Evolutionary conservation across 2,329 filamentous ascomycete species (phyloP).

Genomic region (Paracoccidioides brasiliensis): DNA sequence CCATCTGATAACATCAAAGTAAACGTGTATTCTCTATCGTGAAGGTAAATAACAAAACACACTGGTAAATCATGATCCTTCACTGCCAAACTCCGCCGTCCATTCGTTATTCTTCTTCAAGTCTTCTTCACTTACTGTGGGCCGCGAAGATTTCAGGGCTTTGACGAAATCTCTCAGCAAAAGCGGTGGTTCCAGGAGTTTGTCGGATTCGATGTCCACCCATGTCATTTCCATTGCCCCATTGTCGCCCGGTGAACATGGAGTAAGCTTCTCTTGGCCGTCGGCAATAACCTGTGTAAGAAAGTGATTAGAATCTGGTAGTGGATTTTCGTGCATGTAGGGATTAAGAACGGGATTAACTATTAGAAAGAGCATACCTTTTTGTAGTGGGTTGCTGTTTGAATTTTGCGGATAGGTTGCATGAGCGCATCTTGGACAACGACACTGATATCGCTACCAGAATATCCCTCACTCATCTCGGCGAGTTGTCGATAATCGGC

Average conservation of each 20-base stretch:
- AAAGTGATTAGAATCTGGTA: conserved; percentile 3
- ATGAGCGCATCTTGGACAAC: conserved; percentile 93
- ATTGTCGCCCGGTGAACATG: conserved; percentile 81
- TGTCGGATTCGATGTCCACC: conserved; percentile 71
- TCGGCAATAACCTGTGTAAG: conserved; percentile 57
- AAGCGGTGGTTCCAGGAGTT: conserved; percentile 74
- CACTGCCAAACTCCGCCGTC: conserved; percentile 92
- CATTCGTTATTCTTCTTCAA: conserved; percentile 75
- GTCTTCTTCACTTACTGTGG: conserved; percentile 81
- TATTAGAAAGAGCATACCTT: conserved; percentile 43
- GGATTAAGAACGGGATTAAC: neutral
- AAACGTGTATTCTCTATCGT: conserved; percentile 1
- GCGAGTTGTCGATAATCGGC: conserved; percentile 71
- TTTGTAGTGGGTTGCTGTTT: conserved; percentile 96
- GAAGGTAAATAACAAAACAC: conserved; percentile 12
- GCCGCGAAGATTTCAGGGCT: conserved; percentile 74
- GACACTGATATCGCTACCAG: conserved; percentile 89
- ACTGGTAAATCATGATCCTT: conserved; percentile 46
- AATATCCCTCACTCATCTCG: conserved; percentile 80
- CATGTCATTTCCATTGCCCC: conserved; percentile 89
- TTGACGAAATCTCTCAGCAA: conserved; percentile 86
- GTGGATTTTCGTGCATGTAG: neutral
- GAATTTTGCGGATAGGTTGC: conserved; percentile 93
- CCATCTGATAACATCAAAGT: neutral
- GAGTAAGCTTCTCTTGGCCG: conserved; percentile 49